Evolutionary conservation across 768 basidiomycete species (phyloP).

Genomic region (Amanita subjunquillea): DNA sequence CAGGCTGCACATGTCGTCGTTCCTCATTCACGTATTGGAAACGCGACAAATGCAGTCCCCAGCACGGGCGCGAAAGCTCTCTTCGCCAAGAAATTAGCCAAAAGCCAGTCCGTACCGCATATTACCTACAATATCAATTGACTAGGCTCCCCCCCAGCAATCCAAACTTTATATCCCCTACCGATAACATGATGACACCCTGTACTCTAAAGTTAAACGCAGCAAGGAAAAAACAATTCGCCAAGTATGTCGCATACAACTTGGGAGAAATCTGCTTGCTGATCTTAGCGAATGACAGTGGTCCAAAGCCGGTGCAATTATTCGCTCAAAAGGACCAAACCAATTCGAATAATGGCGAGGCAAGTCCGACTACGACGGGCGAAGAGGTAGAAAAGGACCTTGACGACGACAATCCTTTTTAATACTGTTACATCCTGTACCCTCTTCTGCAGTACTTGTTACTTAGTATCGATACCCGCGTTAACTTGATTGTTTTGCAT

Average conservation of each 20-base stretch:
- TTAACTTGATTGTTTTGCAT: not conserved
- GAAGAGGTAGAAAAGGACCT: conserved; percentile 25
- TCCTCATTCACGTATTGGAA: conserved; percentile 75
- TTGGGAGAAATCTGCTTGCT: not conserved
- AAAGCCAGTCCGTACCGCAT: conserved; percentile 55
- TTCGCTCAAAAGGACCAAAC: conserved; percentile 40
- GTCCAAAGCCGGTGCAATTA: conserved; percentile 50
- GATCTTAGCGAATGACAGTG: conserved; percentile 26
- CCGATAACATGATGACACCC: conserved; percentile 92
- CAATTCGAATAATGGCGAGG: conserved; percentile 27
- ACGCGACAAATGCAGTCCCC: conserved; percentile 43
- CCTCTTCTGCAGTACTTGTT: not conserved
- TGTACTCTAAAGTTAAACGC: conserved; percentile 86
- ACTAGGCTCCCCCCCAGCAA: conserved; percentile 43
- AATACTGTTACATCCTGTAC: conserved; percentile 11
- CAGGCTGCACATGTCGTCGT: conserved; percentile 71
- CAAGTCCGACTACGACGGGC: conserved; percentile 16
- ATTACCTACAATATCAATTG: not conserved
- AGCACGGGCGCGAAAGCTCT: conserved; percentile 88
- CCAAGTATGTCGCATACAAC: conserved; percentile 49
- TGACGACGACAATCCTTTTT: conserved; percentile 72
- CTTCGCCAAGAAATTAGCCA: conserved; percentile 88
- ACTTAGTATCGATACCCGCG: conserved; percentile 2
- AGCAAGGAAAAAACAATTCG: conserved; percentile 89
- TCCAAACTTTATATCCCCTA: conserved; percentile 83